phyloP scores from a whole-genome alignment of 1,139 yeast genomes.

The Meyerozyma carpophila region DNA sequence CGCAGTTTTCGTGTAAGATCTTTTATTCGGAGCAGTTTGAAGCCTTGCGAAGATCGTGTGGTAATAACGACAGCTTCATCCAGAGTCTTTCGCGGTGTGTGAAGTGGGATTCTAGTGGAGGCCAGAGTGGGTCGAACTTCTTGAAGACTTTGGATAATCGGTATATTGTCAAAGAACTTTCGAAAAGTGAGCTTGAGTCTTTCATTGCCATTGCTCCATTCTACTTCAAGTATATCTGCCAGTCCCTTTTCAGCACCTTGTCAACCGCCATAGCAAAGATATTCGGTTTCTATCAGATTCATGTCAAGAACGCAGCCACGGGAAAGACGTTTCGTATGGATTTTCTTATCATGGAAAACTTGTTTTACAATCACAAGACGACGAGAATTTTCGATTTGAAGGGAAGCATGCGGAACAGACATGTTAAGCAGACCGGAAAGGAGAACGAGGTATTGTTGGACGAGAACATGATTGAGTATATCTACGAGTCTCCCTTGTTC shows the following conservation, averaged over 20 bases:
- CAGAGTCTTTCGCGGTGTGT: conserved; percentile 90
- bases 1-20: conserved; percentile 83
- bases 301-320: conserved; percentile 70
- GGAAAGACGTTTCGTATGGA: conserved; percentile 83
- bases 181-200: conserved; percentile 86
- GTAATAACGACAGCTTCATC: conserved; percentile 67
- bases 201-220: conserved; percentile 95
- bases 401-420: conserved; percentile 97
- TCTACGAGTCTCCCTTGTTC: conserved; percentile 91
- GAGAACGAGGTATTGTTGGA: conserved; percentile 92
- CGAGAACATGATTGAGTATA: conserved; percentile 97
- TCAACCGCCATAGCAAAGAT: conserved; percentile 94
- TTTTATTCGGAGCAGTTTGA: conserved; percentile 96
- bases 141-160: conserved; percentile 88
- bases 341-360: conserved; percentile 90
- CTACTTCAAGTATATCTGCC: conserved; percentile 93
- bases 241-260: conserved; percentile 88
- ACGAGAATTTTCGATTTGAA: conserved; percentile 89
- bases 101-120: conserved; percentile 95
- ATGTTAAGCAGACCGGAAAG: conserved; percentile 92
- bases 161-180: conserved; percentile 82
- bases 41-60: conserved; percentile 83
- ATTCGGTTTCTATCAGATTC: conserved; percentile 92
- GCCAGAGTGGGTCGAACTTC: conserved; percentile 93
- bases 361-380: conserved; percentile 80